Percentiles rank a stretch among this genome's conserved stretches.
phyloP scores from a whole-genome alignment of 1,139 yeast genomes.

The Debaryomyces sp. region DNA sequence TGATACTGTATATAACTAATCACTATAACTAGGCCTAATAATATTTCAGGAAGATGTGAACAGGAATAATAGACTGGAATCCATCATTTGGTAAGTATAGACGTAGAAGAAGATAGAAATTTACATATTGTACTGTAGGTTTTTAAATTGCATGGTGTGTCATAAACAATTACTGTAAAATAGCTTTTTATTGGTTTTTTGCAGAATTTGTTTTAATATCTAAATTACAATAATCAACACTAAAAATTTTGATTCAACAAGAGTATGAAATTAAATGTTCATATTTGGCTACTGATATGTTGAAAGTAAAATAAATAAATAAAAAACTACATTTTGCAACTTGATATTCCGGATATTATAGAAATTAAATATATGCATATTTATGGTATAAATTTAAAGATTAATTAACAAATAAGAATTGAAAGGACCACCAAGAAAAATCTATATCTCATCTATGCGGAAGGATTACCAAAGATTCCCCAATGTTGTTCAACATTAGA shows the following conservation, averaged over 20 bases:
- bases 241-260: too few species aligned
- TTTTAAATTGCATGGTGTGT: background rate
- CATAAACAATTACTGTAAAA: background rate
- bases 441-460: constrained; percentile 12
- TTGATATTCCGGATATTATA: background rate
- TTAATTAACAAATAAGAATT: background rate
- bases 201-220: background rate
- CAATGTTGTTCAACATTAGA: constrained; percentile 72
- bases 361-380: background rate
- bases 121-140: too few species aligned
- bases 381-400: constrained; percentile 1
- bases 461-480: constrained; percentile 56
- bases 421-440: background rate
- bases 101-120: too few species aligned
- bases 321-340: background rate
- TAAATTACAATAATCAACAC: background rate
- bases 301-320: background rate
- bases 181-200: background rate
- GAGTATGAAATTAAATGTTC: background rate
- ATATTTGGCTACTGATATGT: background rate
- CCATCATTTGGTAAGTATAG: too few species aligned
- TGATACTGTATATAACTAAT: background rate
- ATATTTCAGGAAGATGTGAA: background rate
- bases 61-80: too few species aligned
- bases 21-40: background rate